A percentile compares a stretch with the other conserved stretches of the same genome.
Conservation (phyloP, 2,329 filamentous ascomycete genomes). For the Orbilia quercus region DNA sequence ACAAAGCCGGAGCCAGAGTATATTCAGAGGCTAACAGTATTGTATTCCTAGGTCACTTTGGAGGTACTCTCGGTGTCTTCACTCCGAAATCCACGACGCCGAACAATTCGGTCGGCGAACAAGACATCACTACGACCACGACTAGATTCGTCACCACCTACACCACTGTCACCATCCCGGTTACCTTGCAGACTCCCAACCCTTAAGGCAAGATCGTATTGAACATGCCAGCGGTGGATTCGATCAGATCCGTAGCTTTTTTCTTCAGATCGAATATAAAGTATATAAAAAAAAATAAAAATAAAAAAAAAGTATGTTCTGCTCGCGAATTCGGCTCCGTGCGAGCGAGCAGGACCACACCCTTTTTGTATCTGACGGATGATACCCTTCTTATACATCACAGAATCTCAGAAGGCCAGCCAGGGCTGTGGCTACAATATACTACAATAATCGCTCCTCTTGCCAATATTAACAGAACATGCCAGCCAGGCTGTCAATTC, state of each 20-base stretch:
- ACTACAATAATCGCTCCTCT: too few relatives aligned
- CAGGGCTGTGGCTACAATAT: too few relatives aligned
- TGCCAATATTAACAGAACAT: too few relatives aligned
- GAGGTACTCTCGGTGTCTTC: slow-evolving; percentile 38
- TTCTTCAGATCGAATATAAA: too few relatives aligned
- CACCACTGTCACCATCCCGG: slow-evolving; percentile 31
- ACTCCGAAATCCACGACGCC: slow-evolving; percentile 21
- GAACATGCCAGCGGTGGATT: too few relatives aligned
- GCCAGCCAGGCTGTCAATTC: too few relatives aligned
- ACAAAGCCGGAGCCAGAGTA: too few relatives aligned
- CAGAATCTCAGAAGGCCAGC: too few relatives aligned
- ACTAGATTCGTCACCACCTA: slow-evolving; percentile 35
- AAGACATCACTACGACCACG: slow-evolving; percentile 29
- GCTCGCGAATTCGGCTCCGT: neutral
- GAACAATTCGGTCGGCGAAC: neutral
- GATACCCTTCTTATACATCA: slow-evolving; percentile 17
- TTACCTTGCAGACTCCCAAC: slow-evolving; percentile 20
- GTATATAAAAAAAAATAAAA: too few relatives aligned
- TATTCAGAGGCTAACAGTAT: slow-evolving; percentile 2
- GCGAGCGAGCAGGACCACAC: neutral
- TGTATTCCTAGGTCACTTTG: slow-evolving; percentile 34
- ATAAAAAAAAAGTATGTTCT: too few relatives aligned
- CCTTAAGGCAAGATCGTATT: neutral
- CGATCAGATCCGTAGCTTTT: too few relatives aligned
- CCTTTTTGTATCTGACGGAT: slow-evolving; percentile 11